Conservation (phyloP, 176 grass and related monocot species). For the Dactylis glomerata region DNA sequence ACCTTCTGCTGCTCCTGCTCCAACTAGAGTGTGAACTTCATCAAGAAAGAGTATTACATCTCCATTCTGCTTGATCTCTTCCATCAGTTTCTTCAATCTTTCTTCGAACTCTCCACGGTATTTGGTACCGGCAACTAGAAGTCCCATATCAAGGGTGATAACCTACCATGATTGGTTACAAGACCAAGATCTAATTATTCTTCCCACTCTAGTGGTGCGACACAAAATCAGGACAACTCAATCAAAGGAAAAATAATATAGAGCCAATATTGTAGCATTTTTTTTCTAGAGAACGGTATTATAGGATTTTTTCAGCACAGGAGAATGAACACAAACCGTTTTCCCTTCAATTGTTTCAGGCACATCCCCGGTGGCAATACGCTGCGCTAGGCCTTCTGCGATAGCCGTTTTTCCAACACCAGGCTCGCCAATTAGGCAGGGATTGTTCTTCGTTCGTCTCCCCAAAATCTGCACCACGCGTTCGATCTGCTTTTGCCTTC, state of each 20-base stretch:
- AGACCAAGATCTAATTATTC: background rate
- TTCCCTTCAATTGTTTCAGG: conserved; percentile 98
- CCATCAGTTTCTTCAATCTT: conserved; percentile 96
- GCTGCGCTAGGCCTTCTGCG: conserved; percentile 92
- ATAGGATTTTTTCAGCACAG: background rate
- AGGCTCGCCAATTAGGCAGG: conserved; percentile 95
- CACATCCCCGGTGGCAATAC: conserved; percentile 76
- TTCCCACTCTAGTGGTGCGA: background rate
- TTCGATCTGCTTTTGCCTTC: conserved; percentile 81
- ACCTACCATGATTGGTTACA: conserved; percentile 47
- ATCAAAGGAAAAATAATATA: background rate
- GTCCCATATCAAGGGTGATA: conserved; percentile 92
- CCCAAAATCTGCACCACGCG: conserved; percentile 91
- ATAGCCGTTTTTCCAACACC: conserved; percentile 98
- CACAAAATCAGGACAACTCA: background rate
- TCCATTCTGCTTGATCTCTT: conserved; percentile 92
- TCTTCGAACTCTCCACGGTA: conserved; percentile 98
- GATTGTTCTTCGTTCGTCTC: conserved; percentile 93
- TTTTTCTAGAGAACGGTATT: too few species aligned
- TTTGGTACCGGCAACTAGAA: conserved; percentile 94
- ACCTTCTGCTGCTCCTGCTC: conserved; percentile 92
- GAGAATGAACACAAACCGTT: conserved; percentile 43
- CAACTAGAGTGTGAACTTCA: conserved; percentile 95
- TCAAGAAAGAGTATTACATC: conserved; percentile 96
- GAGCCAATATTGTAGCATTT: background rate